A percentile compares a stretch with the other conserved stretches of the same genome.
Evolutionary conservation across 352 stramenopile genomes (phyloP).

Genomic region (Phytophthora chlamydospora): DNA sequence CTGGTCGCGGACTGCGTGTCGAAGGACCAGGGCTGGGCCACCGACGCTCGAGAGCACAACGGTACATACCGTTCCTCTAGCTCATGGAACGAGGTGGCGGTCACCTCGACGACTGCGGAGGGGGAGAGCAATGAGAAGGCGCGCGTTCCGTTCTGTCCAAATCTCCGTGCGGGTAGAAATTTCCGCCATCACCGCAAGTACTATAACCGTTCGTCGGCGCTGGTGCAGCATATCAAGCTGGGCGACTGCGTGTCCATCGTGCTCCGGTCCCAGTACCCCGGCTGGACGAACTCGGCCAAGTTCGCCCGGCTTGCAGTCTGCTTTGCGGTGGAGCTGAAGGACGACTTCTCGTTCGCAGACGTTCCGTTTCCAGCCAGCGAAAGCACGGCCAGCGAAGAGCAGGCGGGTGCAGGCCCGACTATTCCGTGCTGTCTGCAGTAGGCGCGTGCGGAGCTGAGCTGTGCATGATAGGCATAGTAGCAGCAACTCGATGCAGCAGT

Average conservation of each 20-base stretch:
- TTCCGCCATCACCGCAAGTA: constrained; percentile 68
- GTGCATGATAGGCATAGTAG: too few species aligned
- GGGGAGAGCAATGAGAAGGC: constrained; percentile 26
- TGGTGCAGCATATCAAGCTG: constrained; percentile 50
- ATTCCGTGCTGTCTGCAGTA: constrained; percentile 40
- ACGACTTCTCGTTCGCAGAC: constrained; percentile 50
- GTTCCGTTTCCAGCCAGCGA: constrained; percentile 43
- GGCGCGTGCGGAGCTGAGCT: neutral
- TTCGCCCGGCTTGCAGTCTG: constrained; percentile 53
- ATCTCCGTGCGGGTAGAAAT: constrained; percentile 52
- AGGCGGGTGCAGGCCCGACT: constrained; percentile 2
- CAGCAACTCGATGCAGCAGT: neutral
- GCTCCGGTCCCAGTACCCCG: constrained; percentile 63
- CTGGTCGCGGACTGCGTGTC: constrained; percentile 64
- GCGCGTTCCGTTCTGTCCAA: constrained; percentile 44
- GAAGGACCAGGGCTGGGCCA: constrained; percentile 79
- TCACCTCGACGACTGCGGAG: constrained; percentile 36
- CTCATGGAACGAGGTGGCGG: constrained; percentile 70
- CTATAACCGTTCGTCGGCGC: constrained; percentile 34
- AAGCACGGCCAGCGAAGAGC: constrained; percentile 2
- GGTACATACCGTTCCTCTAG: constrained; percentile 60
- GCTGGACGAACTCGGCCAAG: constrained; percentile 69
- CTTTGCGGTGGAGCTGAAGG: constrained; percentile 56
- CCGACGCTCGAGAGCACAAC: constrained; percentile 46
- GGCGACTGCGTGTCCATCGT: constrained; percentile 60